These are phyloP conservation scores for Neoboletus subvelutipes DNA, from an alignment of 768 basidiomycete genomes.

Conservation along the genomic window DNA sequence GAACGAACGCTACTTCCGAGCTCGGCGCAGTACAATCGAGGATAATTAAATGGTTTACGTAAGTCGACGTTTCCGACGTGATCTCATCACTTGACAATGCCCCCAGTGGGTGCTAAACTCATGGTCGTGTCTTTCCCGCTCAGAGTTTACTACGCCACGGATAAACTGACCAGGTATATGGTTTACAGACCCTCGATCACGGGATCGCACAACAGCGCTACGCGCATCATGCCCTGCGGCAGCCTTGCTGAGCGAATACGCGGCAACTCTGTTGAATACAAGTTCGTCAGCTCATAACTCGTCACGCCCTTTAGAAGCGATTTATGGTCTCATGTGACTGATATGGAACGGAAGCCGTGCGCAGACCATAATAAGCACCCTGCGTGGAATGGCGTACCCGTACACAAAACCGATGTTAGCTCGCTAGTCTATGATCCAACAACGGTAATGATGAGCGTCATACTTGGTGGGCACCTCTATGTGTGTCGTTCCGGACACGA, in stretches of 20 bases:
- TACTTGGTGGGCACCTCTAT: background rate
- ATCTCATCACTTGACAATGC: too few species aligned
- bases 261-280: background rate
- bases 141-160: background rate
- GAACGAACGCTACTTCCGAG: background rate
- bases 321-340: too few species aligned
- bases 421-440: too few species aligned
- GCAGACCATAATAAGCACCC: too few species aligned
- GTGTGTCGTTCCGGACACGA: background rate
- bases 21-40: background rate
- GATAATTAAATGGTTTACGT: constrained; percentile 17
- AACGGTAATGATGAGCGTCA: background rate
- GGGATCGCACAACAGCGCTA: background rate
- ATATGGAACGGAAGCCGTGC: too few species aligned
- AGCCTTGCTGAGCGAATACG: background rate
- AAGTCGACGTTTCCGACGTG: too few species aligned
- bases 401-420: too few species aligned
- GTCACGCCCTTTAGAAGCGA: too few species aligned
- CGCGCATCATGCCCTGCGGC: background rate
- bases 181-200: background rate
- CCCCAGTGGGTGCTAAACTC: background rate
- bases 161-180: background rate
- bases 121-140: background rate
- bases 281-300: background rate
- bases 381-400: too few species aligned